A percentile compares a stretch with the other conserved stretches of the same genome.
Evolutionary conservation across 2,329 filamentous ascomycete species (phyloP).

Genomic region (Trichoderma guizhouense): DNA sequence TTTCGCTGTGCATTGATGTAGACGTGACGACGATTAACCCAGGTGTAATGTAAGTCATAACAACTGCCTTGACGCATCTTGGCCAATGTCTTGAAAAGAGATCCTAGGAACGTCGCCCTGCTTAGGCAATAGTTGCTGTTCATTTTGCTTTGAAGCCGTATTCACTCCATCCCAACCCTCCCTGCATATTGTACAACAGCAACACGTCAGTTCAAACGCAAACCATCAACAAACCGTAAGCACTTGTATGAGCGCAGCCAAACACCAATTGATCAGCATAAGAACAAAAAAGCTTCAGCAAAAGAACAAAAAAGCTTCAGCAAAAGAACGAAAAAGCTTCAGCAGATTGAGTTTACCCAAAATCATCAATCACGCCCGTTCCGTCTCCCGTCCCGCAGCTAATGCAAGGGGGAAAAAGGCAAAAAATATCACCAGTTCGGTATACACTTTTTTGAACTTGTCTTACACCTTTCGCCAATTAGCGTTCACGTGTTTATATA

Average conservation of each 20-base stretch:
- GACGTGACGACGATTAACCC: background rate
- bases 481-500: background rate
- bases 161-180: background rate
- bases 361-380: background rate
- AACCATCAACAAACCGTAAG: background rate
- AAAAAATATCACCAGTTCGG: background rate
- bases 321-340: background rate
- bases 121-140: background rate
- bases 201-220: background rate
- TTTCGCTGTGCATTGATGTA: background rate
- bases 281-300: too few species aligned
- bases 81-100: background rate
- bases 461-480: background rate
- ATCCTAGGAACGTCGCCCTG: background rate
- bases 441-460: background rate
- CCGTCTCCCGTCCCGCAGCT: background rate
- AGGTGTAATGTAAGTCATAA: background rate
- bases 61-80: background rate
- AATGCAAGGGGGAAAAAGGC: background rate
- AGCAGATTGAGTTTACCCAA: background rate
- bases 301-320: too few species aligned
- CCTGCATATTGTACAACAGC: background rate
- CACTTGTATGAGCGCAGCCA: background rate
- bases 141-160: background rate
- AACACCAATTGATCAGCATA: background rate